phyloP scores from a whole-genome alignment of 257 asterid genomes.

The Solanum gracilifrons region DNA sequence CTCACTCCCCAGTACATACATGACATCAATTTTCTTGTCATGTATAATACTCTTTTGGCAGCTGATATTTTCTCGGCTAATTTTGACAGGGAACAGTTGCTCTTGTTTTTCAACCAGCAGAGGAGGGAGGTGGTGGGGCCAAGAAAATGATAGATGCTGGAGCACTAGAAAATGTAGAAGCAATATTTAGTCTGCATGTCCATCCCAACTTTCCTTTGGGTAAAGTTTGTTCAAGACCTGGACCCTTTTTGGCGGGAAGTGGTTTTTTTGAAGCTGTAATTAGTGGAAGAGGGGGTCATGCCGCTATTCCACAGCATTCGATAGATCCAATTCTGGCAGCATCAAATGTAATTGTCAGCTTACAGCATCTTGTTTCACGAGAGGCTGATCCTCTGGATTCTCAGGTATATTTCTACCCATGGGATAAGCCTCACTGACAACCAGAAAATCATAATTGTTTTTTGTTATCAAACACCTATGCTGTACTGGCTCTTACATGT shows the following conservation, averaged over 20 bases:
- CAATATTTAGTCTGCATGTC: slow-evolving; percentile 71
- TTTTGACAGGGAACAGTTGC: slow-evolving; percentile 74
- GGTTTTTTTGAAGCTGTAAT: slow-evolving; percentile 86
- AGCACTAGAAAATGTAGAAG: slow-evolving; percentile 59
- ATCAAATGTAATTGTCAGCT: slow-evolving; percentile 71
- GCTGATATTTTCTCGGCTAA: neutral
- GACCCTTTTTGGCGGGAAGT: slow-evolving; percentile 75
- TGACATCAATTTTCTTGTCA: neutral
- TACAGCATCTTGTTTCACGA: slow-evolving; percentile 82
- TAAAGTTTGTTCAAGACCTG: slow-evolving; percentile 44
- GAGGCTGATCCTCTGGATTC: slow-evolving; percentile 98
- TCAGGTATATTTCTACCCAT: slow-evolving; percentile 38
- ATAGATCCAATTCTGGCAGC: slow-evolving; percentile 91
- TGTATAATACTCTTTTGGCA: neutral
- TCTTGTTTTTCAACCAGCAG: slow-evolving; percentile 94
- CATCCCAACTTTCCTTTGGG: slow-evolving; percentile 34
- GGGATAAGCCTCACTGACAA: neutral
- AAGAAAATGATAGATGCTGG: slow-evolving; percentile 79
- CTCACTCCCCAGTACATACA: neutral
- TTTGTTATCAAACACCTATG: neutral
- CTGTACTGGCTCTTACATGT: neutral
- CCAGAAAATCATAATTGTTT: neutral
- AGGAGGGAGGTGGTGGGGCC: slow-evolving; percentile 96
- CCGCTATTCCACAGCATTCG: slow-evolving; percentile 87
- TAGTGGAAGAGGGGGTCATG: slow-evolving; percentile 93